Conservation (phyloP, 1,284 basidiomycete species). For the Singerocomus inundabilis region DNA sequence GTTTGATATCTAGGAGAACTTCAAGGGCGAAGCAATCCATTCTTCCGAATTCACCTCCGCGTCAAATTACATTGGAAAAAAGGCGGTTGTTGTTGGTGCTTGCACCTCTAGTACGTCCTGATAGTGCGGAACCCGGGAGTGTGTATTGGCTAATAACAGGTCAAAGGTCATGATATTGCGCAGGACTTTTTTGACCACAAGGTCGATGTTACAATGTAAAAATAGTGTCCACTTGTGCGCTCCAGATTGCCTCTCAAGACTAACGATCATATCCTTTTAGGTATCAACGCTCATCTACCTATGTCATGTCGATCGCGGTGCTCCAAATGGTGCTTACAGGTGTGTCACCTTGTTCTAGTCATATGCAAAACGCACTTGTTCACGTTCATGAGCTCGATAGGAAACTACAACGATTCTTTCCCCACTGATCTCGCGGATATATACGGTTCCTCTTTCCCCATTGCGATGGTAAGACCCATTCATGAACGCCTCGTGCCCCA, state of each 20-base stretch:
- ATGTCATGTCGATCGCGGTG: constrained; percentile 20
- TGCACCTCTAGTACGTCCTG: constrained; percentile 36
- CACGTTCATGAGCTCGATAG: constrained; percentile 2
- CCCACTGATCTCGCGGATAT: constrained; percentile 30
- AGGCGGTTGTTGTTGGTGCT: constrained; percentile 44
- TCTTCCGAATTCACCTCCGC: constrained; percentile 39
- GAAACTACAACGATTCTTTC: constrained; percentile 23
- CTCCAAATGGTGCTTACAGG: constrained; percentile 18
- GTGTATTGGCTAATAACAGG: constrained; percentile 4
- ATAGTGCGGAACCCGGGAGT: background rate
- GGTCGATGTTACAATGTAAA: constrained; percentile 30
- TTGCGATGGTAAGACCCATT: constrained; percentile 12
- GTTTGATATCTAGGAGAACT: constrained; percentile 15
- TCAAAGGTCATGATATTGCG: constrained; percentile 26
- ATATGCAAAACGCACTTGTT: background rate
- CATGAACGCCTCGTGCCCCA: constrained; percentile 19
- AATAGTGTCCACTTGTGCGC: background rate
- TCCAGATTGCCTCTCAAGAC: background rate
- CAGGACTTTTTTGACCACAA: constrained; percentile 28
- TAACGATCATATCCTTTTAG: constrained; percentile 14
- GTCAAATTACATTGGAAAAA: constrained; percentile 40
- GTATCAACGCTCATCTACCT: constrained; percentile 33
- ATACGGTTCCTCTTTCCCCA: constrained; percentile 19
- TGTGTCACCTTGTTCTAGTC: constrained; percentile 3
- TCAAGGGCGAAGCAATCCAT: constrained; percentile 35